phyloP scores from a whole-genome alignment of 768 basidiomycete genomes.

The Neoboletus subvelutipes region DNA sequence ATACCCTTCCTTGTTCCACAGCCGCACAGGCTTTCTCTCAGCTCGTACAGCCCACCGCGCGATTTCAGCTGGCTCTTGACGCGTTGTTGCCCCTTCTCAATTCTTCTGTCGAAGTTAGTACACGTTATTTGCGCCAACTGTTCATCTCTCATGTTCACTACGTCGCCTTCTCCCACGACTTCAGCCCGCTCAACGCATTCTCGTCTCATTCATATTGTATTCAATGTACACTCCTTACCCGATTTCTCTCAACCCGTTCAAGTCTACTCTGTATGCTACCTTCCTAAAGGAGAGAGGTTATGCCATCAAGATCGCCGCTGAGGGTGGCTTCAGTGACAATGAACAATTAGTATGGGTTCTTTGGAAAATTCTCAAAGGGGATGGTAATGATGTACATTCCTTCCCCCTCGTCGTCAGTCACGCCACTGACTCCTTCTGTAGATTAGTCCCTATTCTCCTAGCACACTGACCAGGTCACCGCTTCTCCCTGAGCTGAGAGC shows the following conservation, averaged over 20 bases:
- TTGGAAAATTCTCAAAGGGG: constrained; percentile 83
- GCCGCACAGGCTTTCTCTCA: constrained; percentile 74
- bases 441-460: constrained; percentile 83
- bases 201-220: constrained; percentile 78
- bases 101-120: constrained; percentile 53
- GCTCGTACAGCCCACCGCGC: constrained; percentile 70
- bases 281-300: constrained; percentile 67
- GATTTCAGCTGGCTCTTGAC: constrained; percentile 84
- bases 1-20: constrained; percentile 71
- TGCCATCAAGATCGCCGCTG: constrained; percentile 50
- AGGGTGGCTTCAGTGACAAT: constrained; percentile 53
- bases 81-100: constrained; percentile 73
- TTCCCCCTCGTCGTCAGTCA: not conserved
- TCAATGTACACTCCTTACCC: constrained; percentile 79
- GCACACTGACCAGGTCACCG: constrained; percentile 69
- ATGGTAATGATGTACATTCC: constrained; percentile 68
- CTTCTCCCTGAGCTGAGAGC: constrained; percentile 75
- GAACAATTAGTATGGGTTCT: constrained; percentile 85
- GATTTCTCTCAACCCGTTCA: constrained; percentile 80
- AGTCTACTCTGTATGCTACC: constrained; percentile 64
- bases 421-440: constrained; percentile 28
- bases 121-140: constrained; percentile 6
- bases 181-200: constrained; percentile 70
- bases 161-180: constrained; percentile 9
- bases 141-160: constrained; percentile 18